Evolutionary conservation across 139 green algal genomes (phyloP), one percentile per base, ranked within the genome.

Genomic region (Haematococcus lacustris): DNA sequence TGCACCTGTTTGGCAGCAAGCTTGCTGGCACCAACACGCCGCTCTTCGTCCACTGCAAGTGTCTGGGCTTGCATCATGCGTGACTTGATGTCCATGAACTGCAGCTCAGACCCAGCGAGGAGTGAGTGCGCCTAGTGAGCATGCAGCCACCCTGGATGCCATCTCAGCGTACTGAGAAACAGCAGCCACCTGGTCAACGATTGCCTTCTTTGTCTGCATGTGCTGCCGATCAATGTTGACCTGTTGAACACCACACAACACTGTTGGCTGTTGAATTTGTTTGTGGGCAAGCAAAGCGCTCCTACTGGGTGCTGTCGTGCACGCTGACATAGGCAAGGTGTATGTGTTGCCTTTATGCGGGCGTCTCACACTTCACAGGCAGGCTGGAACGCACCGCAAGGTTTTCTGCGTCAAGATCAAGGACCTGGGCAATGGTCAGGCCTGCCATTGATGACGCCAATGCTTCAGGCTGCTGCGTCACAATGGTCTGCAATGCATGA

Each of bases 171-270:
- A 33, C 57, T 17, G 57, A 4, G 57, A 30, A 25, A 64, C 57
- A 30, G 25, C 57, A 64, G 26, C 21, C 21, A 64, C 9, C 25
- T 23, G 62, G 7, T n/a, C 30, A 68, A 43, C 9, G 5, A 41
- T 68, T 68, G 59, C 63, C 51, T 81, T 78, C 51, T 81, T 80
- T 21, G 71, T 74, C 4, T 59, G 21, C 28, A 32, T 43, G 39
- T 87, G 81, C 26, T 84, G 81, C 57, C 53, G 65, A 66, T 87
- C 81, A 41, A 87, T 81, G 34, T 79, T 77, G 6, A 79, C 7
- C n/a, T n/a, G n/a, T n/a, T n/a, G n/a, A n/a, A n/a, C n/a, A n/a
- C n/a, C n/a, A n/a, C n/a, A n/a, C n/a, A n/a, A n/a, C n/a, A n/a
- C n/a, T n/a, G n/a, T n/a, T n/a, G n/a, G n/a, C n/a, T n/a, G n/a